Conservation (phyloP, 2,329 filamentous ascomycete genomes). For the Rosellinia necatrix region DNA sequence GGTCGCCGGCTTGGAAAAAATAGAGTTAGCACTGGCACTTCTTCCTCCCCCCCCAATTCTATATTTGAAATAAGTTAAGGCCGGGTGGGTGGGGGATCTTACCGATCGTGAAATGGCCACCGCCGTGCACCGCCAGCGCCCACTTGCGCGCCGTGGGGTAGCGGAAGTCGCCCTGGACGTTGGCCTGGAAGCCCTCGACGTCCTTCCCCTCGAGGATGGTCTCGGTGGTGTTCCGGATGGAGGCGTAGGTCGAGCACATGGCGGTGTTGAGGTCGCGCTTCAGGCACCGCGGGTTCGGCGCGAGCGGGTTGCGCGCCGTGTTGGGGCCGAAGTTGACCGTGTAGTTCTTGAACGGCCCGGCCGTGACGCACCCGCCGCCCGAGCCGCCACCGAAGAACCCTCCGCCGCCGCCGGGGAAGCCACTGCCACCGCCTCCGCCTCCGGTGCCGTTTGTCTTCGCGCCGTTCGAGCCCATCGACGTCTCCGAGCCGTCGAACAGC, state of each 20-base stretch:
- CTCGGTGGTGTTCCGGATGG: constrained; percentile 42
- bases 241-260: constrained; percentile 38
- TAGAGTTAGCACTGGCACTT: constrained; percentile 14
- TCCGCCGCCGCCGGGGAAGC: background rate
- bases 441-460: constrained; percentile 36
- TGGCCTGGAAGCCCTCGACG: constrained; percentile 47
- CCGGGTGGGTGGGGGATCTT: too few relatives aligned
- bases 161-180: constrained; percentile 46
- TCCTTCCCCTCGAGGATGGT: constrained; percentile 44
- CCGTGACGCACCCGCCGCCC: constrained; percentile 58
- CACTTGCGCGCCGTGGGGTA: constrained; percentile 35
- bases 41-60: background rate
- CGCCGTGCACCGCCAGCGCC: constrained; percentile 41
- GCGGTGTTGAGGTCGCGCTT: constrained; percentile 47
- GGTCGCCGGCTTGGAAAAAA: constrained; percentile 47
- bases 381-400: constrained; percentile 48
- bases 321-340: constrained; percentile 47
- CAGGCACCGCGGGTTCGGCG: constrained; percentile 49
- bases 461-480: constrained; percentile 51
- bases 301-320: constrained; percentile 37
- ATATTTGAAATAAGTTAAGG: too few relatives aligned
- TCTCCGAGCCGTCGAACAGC: constrained; percentile 51
- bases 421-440: constrained; percentile 22
- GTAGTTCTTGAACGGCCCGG: constrained; percentile 51
- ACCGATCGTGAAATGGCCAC: constrained; percentile 44